Evolutionary conservation across 2,329 filamentous ascomycete genomes (phyloP).

Genomic region (Metarhizium humberi): DNA sequence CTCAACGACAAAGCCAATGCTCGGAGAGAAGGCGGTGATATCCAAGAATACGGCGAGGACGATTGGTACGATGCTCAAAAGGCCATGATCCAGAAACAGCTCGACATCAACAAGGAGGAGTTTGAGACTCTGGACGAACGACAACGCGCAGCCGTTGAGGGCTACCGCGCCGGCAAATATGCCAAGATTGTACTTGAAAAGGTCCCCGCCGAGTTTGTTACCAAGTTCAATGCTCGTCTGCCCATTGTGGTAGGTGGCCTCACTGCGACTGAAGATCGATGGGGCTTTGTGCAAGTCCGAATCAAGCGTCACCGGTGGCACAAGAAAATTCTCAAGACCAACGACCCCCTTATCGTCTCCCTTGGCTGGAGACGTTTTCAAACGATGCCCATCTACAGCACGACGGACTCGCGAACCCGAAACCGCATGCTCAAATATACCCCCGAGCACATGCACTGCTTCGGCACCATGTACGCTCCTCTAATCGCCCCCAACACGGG

Average conservation of each 20-base stretch:
- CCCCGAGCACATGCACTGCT: slow-evolving; percentile 98
- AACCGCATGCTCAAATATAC: slow-evolving; percentile 99
- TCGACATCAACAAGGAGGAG: slow-evolving; percentile 93
- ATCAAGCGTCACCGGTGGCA: slow-evolving; percentile 99
- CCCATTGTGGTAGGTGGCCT: slow-evolving; percentile 89
- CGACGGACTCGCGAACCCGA: slow-evolving; percentile 82
- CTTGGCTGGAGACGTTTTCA: slow-evolving; percentile 96
- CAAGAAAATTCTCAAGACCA: slow-evolving; percentile 97
- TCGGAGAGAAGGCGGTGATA: slow-evolving; percentile 55
- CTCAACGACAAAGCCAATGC: slow-evolving; percentile 79
- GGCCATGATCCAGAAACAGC: slow-evolving; percentile 85
- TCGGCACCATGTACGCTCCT: slow-evolving; percentile 89
- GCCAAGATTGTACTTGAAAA: slow-evolving; percentile 82
- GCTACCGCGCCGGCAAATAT: slow-evolving; percentile 86
- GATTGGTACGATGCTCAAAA: slow-evolving; percentile 99
- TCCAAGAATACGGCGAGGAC: slow-evolving; percentile 87
- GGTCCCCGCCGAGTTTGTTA: slow-evolving; percentile 84
- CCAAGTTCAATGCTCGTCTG: slow-evolving; percentile 69
- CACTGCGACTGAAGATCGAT: slow-evolving; percentile 85
- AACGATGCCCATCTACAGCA: slow-evolving; percentile 84
- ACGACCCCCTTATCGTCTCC: slow-evolving; percentile 94
- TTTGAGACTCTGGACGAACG: slow-evolving; percentile 79
- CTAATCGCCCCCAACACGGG: slow-evolving; percentile 92
- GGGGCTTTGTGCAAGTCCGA: slow-evolving; percentile 88
- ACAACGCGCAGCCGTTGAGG: slow-evolving; percentile 77